These are phyloP conservation scores for Astrothelium macrocarpum DNA, from an alignment of 495 filamentous ascomycete genomes.

Conservation along the genomic window DNA sequence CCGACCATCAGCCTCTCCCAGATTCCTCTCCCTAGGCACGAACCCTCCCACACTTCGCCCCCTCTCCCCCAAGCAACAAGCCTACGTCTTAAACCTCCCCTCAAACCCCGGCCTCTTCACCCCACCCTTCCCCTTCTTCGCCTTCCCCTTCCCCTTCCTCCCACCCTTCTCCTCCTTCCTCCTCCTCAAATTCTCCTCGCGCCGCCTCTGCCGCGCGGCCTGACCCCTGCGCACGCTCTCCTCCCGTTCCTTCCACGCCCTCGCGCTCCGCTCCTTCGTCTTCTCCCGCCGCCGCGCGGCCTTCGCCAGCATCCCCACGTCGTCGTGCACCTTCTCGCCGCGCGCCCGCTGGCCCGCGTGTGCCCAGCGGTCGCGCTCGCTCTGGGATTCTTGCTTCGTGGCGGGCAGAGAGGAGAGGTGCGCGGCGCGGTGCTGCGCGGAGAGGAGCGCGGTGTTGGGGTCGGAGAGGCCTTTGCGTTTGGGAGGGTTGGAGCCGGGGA, in stretches of 20 bases:
- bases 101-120: conserved; percentile 76
- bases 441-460: conserved; percentile 59
- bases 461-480: conserved; percentile 73
- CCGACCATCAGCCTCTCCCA: too few relatives aligned
- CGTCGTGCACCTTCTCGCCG: conserved; percentile 80
- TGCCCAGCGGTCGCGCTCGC: conserved; percentile 90
- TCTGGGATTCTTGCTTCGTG: conserved; percentile 69
- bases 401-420: conserved; percentile 60
- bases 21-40: neutral
- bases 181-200: conserved; percentile 80
- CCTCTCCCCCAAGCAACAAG: too few relatives aligned
- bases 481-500: conserved; percentile 31
- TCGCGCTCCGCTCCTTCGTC: conserved; percentile 77
- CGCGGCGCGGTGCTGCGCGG: conserved; percentile 59
- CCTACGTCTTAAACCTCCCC: conserved; percentile 64
- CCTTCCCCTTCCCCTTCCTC: conserved; percentile 45
- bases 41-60: neutral
- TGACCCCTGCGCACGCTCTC: conserved; percentile 66
- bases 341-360: conserved; percentile 82
- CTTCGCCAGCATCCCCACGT: conserved; percentile 84
- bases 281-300: conserved; percentile 87
- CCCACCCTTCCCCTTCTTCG: conserved; percentile 49
- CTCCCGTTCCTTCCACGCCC: conserved; percentile 77
- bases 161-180: conserved; percentile 58
- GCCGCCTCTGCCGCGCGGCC: conserved; percentile 72